These are phyloP conservation scores for Isabelozyma pseudorhagii DNA, from an alignment of 805 yeast genomes.

Conservation along the genomic window DNA sequence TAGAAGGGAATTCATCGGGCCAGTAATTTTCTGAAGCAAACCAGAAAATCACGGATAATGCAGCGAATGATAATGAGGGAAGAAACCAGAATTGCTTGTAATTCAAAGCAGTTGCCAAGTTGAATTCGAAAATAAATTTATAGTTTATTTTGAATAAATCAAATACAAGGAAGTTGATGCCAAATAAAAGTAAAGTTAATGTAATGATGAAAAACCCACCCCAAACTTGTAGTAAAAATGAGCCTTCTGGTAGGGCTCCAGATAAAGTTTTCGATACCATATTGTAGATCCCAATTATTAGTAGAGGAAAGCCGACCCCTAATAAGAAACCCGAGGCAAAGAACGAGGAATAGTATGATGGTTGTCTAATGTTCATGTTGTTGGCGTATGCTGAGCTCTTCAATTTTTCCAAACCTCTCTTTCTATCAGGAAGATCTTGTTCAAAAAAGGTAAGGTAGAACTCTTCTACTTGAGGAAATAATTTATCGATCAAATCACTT, in stretches of 20 bases:
- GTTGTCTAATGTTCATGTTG: conserved; percentile 22
- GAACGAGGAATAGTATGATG: conserved; percentile 39
- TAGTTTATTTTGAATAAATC: conserved; percentile 75
- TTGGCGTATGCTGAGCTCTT: conserved; percentile 41
- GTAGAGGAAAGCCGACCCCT: conserved; percentile 70
- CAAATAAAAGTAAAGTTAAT: conserved; percentile 61
- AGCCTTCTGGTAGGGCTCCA: conserved; percentile 51
- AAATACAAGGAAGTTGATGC: conserved; percentile 72
- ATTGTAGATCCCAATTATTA: conserved; percentile 53
- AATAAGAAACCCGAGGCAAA: conserved; percentile 64
- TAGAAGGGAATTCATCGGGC: conserved; percentile 57
- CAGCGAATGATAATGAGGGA: conserved; percentile 56
- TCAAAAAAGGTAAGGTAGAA: conserved; percentile 65
- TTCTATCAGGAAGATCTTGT: conserved; percentile 47
- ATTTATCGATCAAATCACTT: conserved; percentile 64
- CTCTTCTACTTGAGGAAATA: conserved; percentile 63
- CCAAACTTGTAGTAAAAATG: conserved; percentile 78
- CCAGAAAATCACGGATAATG: conserved; percentile 65
- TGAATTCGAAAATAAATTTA: conserved; percentile 87
- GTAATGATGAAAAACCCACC: conserved; percentile 77
- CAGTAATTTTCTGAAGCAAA: conserved; percentile 71
- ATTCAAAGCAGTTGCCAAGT: conserved; percentile 63
- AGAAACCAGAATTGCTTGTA: conserved; percentile 62
- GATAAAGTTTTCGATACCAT: conserved; percentile 43
- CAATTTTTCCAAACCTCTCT: conserved; percentile 68